Percentiles rank a stretch among this genome's conserved stretches.
phyloP scores from a whole-genome alignment of 2,329 filamentous ascomycete genomes.

The Pestalotiopsis sp. region DNA sequence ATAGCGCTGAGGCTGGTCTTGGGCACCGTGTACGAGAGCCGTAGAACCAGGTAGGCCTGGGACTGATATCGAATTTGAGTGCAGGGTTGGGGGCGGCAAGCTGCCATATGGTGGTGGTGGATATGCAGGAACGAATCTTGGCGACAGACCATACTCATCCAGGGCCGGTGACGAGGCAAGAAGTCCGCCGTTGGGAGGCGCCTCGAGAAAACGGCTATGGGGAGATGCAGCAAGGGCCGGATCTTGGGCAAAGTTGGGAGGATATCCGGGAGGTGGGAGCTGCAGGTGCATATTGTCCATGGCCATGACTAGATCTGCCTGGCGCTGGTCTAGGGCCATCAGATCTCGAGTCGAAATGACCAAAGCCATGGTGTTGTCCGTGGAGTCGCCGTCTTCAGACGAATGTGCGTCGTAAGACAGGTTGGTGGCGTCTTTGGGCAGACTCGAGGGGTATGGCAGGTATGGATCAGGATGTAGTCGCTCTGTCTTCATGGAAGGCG shows the following conservation, averaged over 20 bases:
- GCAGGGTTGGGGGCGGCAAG: slow-evolving; percentile 30
- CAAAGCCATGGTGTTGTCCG: slow-evolving; percentile 42
- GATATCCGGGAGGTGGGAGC: slow-evolving; percentile 24
- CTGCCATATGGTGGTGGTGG: slow-evolving; percentile 37
- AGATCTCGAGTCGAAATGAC: slow-evolving; percentile 57
- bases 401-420: slow-evolving; percentile 38
- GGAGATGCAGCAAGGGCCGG: slow-evolving; percentile 36
- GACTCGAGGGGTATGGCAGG: slow-evolving; percentile 18
- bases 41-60: slow-evolving; percentile 22
- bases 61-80: slow-evolving; percentile 26
- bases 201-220: slow-evolving; percentile 32
- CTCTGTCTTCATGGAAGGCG: slow-evolving; percentile 40
- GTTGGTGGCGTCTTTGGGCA: slow-evolving; percentile 23
- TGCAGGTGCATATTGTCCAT: slow-evolving; percentile 46
- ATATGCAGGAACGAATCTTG: slow-evolving; percentile 41
- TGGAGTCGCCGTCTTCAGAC: slow-evolving; percentile 38
- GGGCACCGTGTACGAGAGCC: slow-evolving; percentile 2
- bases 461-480: slow-evolving; percentile 37
- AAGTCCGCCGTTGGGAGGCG: slow-evolving; percentile 35
- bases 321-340: slow-evolving; percentile 45
- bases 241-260: slow-evolving; percentile 35
- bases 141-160: slow-evolving; percentile 37
- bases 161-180: slow-evolving; percentile 34
- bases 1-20: slow-evolving; percentile 25
- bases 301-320: slow-evolving; percentile 42